These are phyloP conservation scores for Pochonia chlamydosporia DNA, from an alignment of 2,329 filamentous ascomycete genomes.

Conservation along the genomic window DNA sequence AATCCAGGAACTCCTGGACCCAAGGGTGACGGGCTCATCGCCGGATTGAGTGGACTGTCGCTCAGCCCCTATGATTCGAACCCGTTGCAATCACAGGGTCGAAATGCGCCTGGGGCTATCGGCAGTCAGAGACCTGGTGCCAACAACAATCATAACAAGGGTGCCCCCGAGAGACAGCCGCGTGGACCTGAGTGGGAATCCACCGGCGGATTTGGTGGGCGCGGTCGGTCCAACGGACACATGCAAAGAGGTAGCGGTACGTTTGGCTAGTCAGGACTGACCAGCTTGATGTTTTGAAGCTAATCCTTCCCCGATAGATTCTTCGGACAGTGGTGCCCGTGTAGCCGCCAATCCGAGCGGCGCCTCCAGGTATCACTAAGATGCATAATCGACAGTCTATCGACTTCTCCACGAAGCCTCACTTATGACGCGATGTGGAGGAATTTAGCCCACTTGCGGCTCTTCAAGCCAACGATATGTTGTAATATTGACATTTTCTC, in stretches of 20 bases:
- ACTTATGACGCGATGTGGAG: constrained; percentile 1
- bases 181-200: constrained; percentile 58
- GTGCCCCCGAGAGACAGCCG: constrained; percentile 56
- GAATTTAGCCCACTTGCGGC: constrained; percentile 1
- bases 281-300: background rate
- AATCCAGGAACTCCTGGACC: constrained; percentile 32
- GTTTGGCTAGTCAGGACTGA: constrained; percentile 15
- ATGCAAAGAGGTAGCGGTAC: constrained; percentile 56
- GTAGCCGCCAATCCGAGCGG: constrained; percentile 28
- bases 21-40: constrained; percentile 37
- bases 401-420: background rate
- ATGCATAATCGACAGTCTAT: background rate
- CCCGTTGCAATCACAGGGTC: constrained; percentile 27
- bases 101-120: constrained; percentile 55
- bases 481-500: constrained; percentile 8
- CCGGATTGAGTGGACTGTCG: constrained; percentile 44
- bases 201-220: constrained; percentile 45
- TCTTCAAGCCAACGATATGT: background rate
- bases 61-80: constrained; percentile 45
- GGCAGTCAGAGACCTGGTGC: constrained; percentile 57
- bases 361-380: constrained; percentile 31
- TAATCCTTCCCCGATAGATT: constrained; percentile 23
- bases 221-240: constrained; percentile 54
- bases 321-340: constrained; percentile 36
- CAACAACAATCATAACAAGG: constrained; percentile 35